Conservation (phyloP, 306 rosid genomes). For the Cercis canadensis region DNA sequence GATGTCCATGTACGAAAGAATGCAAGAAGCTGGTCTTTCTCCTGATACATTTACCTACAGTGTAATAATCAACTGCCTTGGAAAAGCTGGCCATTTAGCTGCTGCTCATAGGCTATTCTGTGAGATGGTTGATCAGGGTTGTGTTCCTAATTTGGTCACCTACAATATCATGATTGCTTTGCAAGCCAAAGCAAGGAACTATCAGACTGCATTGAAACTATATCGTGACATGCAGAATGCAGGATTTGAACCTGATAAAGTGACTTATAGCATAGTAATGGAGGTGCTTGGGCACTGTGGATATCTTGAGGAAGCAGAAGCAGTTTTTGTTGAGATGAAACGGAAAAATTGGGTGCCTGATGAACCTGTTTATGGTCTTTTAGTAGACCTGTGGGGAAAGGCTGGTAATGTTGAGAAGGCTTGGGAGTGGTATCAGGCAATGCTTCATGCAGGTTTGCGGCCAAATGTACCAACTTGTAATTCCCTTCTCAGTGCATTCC, state of each 20-base stretch:
- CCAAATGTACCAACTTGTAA: constrained; percentile 96
- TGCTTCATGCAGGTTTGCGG: constrained; percentile 79
- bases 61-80: constrained; percentile 93
- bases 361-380: constrained; percentile 93
- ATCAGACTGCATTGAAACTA: constrained; percentile 72
- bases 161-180: constrained; percentile 93
- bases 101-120: constrained; percentile 81
- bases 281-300: constrained; percentile 99
- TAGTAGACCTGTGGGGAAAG: constrained; percentile 97
- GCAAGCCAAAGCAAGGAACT: constrained; percentile 97
- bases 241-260: constrained; percentile 89
- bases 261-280: constrained; percentile 94
- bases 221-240: constrained; percentile 85
- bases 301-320: constrained; percentile 86
- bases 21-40: constrained; percentile 88
- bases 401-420: constrained; percentile 91
- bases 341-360: constrained; percentile 83
- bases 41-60: constrained; percentile 98
- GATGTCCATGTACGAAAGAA: constrained; percentile 77
- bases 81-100: constrained; percentile 88
- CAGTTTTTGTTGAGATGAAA: constrained; percentile 76
- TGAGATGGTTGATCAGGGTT: constrained; percentile 85
- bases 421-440: constrained; percentile 83
- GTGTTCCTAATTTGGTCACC: constrained; percentile 91
- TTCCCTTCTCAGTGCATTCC: constrained; percentile 92